Evolutionary conservation across 2,329 filamentous ascomycete species (phyloP).

Genomic region (Aureobasidium sp.): DNA sequence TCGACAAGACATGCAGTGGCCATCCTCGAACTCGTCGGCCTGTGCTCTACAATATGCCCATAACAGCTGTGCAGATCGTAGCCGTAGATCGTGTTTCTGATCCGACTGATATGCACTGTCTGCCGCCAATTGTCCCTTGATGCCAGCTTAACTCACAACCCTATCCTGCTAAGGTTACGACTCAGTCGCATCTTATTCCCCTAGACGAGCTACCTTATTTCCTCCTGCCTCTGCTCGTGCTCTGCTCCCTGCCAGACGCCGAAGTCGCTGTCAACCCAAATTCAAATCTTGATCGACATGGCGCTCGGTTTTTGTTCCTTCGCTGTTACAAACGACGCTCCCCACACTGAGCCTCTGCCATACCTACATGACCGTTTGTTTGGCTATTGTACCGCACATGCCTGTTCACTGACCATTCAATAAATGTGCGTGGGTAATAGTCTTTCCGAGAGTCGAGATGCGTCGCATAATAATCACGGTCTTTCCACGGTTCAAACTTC

Average conservation of each 20-base stretch:
- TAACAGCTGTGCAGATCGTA: neutral
- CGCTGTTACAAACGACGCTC: neutral
- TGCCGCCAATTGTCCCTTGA: neutral
- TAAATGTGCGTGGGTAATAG: neutral
- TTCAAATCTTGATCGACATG: slow-evolving; percentile 1
- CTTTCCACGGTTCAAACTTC: neutral
- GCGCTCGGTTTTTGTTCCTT: neutral
- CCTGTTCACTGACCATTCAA: neutral
- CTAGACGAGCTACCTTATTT: neutral
- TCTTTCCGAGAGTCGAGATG: neutral
- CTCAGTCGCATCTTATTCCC: neutral
- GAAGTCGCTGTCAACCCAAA: neutral
- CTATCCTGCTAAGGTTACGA: neutral
- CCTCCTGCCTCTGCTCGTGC: neutral
- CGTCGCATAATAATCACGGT: neutral
- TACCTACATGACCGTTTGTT: neutral
- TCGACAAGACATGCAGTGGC: neutral
- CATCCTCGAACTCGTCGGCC: neutral
- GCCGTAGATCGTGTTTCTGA: neutral
- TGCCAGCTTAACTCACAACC: neutral
- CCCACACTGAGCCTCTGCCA: slow-evolving; percentile 2
- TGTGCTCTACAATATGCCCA: neutral
- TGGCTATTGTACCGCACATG: neutral
- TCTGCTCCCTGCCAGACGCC: neutral
- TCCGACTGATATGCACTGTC: neutral